Base-by-base conservation (phyloP, 306 rosid species). In the Pachyrhizus erosus region DNA sequence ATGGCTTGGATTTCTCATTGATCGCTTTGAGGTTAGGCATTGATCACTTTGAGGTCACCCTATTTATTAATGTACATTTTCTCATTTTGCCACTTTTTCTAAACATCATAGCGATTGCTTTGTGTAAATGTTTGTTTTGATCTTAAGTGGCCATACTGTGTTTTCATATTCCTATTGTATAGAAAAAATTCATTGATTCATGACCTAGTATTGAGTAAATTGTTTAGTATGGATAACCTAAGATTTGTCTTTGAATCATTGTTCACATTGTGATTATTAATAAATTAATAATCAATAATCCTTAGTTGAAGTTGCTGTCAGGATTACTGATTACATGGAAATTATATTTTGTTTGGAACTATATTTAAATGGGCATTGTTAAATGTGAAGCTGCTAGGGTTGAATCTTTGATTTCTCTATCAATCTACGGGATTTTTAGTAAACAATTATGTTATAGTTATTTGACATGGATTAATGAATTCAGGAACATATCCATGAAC, bases 1-100 rank as follows among this genome's bases (percentile, higher is more conserved):
- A 54, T 92, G 97, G 98, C 98, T 96, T 87, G 99, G 99, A 80
- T 96, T 96, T 86, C 91, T 93, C 65, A 96, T 96, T 78, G 99
- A 93, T 76, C 98, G 99, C 29, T 96, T 96, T 89, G 98, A 96
- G 99, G 99, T 93, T 84, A 86, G 93, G 68, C 83, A 72, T 80
- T 86, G 58, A 17, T 49, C 1, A 9, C 21, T 49, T 49, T 5
- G 9, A 49, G 21, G 82, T 84, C 42, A 31, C 33, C 17, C 17
- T 42, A 69, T 81, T 72, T 77, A 40, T 80, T 73, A 80, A 14
- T 9, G 10, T 52, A 12, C 20, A 9, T 65, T 87, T 80, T 80
- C 58, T 65, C 14, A 15, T 75, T 49, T 73, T 65, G 18, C 31
- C 11, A 21, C 51, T 62, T 68, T 83, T 37, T 76, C 39, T 73